Base-by-base conservation (phyloP, 2,329 filamentous ascomycete species). In the Ophiocordyceps camponoti-rufipedis region DNA sequence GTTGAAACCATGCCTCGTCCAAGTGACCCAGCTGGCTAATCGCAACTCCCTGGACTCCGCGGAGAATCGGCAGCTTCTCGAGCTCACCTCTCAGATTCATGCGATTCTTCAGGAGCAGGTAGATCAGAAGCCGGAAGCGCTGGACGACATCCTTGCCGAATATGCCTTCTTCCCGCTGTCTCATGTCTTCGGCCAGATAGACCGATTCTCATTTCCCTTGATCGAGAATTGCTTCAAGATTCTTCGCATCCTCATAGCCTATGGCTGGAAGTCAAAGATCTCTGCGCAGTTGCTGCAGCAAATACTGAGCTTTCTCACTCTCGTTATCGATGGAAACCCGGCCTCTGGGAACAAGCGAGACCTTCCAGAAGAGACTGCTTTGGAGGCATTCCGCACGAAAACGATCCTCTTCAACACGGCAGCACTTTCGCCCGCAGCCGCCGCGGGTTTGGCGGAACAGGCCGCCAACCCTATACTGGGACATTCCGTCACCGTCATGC, bases 81-180 rank as follows among this genome's bases (percentile, higher is more conserved):
- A 62, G 8, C 64, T 74, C 28, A 66, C 65, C 2, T 57, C 60
- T 23, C 62, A 69, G 47, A 58, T 79, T 3, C 60, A 68, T 29
- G 50, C 51, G 19, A 58, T 74, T n/a, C 60, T 79, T 5, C 56
- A 67, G 41, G 56, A 58, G 31, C 70, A 70, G 53, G 53, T 65
- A 28, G 54, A 58, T 40, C 55, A 54, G 23, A 68, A 75, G 50
- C 59, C 66, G 3, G 58, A 65, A 2, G 64, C 67, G 0, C 60
- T 96, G 16, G 85, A 95, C 58, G 72, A 80, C 45, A 89, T 87
- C 58, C 67, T 96, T 16, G 86, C 88, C 13, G 88, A 95, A 65
- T 98, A 96, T 68, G 74, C 84, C 56, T 96, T 96, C 67, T 94
- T 95, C 50, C 91, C 91, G 0, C 68, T 98, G 0, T 87, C 85